Conservation (phyloP, 305 asterid genomes). For the Fraxinus platypoda region DNA sequence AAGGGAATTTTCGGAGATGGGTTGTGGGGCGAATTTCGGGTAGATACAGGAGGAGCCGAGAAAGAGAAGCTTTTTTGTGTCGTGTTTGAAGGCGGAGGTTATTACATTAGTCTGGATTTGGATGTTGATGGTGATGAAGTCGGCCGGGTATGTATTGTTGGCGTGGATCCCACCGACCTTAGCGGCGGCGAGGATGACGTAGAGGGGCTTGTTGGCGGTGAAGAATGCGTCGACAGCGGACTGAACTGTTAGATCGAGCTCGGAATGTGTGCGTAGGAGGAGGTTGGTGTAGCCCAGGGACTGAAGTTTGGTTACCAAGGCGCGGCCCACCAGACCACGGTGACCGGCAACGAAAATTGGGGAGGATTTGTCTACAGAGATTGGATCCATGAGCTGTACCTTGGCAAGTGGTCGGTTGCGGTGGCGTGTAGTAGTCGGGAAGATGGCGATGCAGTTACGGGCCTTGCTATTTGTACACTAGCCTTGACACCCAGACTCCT, state of each 20-base stretch:
- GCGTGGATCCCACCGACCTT: slow-evolving; percentile 98
- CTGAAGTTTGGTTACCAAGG: slow-evolving; percentile 66
- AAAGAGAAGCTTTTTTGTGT: slow-evolving; percentile 59
- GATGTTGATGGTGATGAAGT: slow-evolving; percentile 83
- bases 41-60: slow-evolving; percentile 93
- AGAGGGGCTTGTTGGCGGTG: slow-evolving; percentile 56
- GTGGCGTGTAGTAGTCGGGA: not conserved
- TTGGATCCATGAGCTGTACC: slow-evolving; percentile 28
- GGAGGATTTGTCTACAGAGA: slow-evolving; percentile 54
- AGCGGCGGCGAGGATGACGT: slow-evolving; percentile 88
- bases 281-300: slow-evolving; percentile 63
- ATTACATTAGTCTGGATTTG: slow-evolving; percentile 91
- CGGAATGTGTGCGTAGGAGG: slow-evolving; percentile 77
- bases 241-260: slow-evolving; percentile 83
- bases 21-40: slow-evolving; percentile 93
- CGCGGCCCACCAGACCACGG: slow-evolving; percentile 91
- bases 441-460: not conserved
- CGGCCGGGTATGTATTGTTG: slow-evolving; percentile 84
- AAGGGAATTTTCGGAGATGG: slow-evolving; percentile 76
- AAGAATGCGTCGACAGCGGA: slow-evolving; percentile 77
- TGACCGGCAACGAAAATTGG: slow-evolving; percentile 82
- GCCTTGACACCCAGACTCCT: too few species aligned
- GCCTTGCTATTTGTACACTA: too few species aligned
- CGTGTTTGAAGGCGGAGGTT: slow-evolving; percentile 58
- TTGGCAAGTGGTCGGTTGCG: not conserved